phyloP scores from a whole-genome alignment of 345 rosid genomes.

The Psidium friedrichsthalianum region DNA sequence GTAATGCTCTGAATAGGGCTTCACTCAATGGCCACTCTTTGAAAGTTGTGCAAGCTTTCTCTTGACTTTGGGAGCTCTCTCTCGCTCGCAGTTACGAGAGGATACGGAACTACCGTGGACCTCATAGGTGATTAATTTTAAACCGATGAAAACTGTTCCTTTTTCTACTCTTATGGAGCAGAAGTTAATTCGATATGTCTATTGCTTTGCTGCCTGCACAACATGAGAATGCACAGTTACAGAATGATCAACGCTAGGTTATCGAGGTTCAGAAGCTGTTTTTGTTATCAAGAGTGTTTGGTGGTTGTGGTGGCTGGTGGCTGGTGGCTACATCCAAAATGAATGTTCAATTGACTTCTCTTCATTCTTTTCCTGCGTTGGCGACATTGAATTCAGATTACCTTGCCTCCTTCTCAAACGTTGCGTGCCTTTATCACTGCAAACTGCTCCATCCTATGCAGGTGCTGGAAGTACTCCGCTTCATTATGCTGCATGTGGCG shows the following conservation, averaged over 20 bases:
- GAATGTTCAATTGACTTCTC: background rate
- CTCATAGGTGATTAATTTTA: conserved; percentile 49
- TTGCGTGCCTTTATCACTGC: background rate
- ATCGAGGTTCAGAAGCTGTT: background rate
- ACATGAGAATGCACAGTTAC: background rate
- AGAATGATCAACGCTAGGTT: background rate
- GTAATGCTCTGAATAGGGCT: conserved; percentile 86
- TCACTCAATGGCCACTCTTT: conserved; percentile 68
- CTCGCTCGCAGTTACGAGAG: conserved; percentile 54
- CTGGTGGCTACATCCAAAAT: background rate
- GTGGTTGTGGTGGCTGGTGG: background rate
- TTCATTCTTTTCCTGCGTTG: background rate
- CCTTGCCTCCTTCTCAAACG: background rate
- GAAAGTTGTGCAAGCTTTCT: conserved; percentile 74
- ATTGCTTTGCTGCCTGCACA: background rate
- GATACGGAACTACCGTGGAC: conserved; percentile 87
- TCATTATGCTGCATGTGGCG: conserved; percentile 90
- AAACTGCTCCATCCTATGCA: conserved; percentile 3
- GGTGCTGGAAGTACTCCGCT: conserved; percentile 93
- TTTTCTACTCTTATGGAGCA: background rate
- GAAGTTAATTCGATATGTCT: background rate
- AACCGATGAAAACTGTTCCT: background rate
- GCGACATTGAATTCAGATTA: background rate
- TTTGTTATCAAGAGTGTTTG: background rate
- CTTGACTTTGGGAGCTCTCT: conserved; percentile 78